Evolutionary conservation across 371 early-diverging fungal species (phyloP).

Genomic region (Mucor plumbeus): DNA sequence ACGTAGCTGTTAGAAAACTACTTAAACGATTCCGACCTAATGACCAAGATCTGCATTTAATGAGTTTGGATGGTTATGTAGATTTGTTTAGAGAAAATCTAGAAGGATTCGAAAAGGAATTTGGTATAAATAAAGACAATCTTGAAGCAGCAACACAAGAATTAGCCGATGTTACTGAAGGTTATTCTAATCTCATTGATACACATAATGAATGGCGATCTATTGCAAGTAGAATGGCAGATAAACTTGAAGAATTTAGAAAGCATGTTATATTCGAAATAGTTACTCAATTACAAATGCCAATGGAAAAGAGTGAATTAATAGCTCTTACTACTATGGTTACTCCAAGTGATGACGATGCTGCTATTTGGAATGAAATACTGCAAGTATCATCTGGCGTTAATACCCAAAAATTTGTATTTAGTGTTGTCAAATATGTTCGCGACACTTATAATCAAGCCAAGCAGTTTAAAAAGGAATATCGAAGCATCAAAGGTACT

Average conservation of each 20-base stretch:
- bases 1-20: conserved; percentile 15
- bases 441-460: conserved; percentile 54
- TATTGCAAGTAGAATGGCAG: conserved; percentile 44
- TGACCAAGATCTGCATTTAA: not conserved
- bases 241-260: conserved; percentile 43
- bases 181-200: conserved; percentile 33
- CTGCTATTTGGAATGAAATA: conserved; percentile 42
- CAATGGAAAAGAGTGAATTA: conserved; percentile 47
- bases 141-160: conserved; percentile 26
- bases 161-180: conserved; percentile 20
- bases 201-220: conserved; percentile 35
- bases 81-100: conserved; percentile 6
- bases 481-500: conserved; percentile 44
- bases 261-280: conserved; percentile 43
- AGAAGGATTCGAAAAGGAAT: conserved; percentile 14
- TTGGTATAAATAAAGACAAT: conserved; percentile 6
- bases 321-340: conserved; percentile 36
- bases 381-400: conserved; percentile 37
- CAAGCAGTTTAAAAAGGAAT: conserved; percentile 44
- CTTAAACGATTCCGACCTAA: conserved; percentile 16
- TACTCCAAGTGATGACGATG: conserved; percentile 34
- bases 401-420: conserved; percentile 39
- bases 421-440: conserved; percentile 46
- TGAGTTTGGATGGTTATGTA: conserved; percentile 13
- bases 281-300: conserved; percentile 47